These are phyloP conservation scores for Micromonas pusilla DNA, from an alignment of 139 green algal species.

Conservation along the genomic window DNA sequence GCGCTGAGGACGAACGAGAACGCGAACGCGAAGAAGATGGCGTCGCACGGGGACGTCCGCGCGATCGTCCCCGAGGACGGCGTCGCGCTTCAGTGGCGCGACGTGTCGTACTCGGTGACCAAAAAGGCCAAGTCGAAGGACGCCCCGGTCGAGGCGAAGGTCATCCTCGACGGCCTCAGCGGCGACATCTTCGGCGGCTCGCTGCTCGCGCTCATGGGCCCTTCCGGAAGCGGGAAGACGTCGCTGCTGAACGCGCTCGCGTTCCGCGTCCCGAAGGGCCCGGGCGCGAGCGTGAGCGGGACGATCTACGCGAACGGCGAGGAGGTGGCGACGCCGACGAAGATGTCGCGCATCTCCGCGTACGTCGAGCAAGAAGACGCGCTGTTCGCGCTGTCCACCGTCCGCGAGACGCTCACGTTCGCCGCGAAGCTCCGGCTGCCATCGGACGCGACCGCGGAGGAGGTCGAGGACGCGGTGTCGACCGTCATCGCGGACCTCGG, in stretches of 20 bases:
- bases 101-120: neutral
- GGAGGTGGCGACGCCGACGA: slow-evolving; percentile 12
- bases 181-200: neutral
- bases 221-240: slow-evolving; percentile 26
- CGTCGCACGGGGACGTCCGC: neutral
- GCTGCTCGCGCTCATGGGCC: slow-evolving; percentile 28
- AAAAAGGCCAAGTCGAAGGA: neutral
- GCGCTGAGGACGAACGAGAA: neutral
- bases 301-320: slow-evolving; percentile 16
- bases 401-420: slow-evolving; percentile 65
- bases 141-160: neutral
- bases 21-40: neutral
- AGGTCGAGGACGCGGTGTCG: slow-evolving; percentile 33
- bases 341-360: neutral
- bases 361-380: slow-evolving; percentile 55
- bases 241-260: slow-evolving; percentile 32
- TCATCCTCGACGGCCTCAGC: neutral
- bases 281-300: neutral
- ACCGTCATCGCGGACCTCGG: slow-evolving; percentile 35
- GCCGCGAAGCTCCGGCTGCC: slow-evolving; percentile 50
- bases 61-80: neutral
- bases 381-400: slow-evolving; percentile 54
- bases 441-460: slow-evolving; percentile 22
- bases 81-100: neutral
- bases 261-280: neutral